A percentile compares a stretch with the other conserved stretches of the same genome.
phyloP scores from a whole-genome alignment of 2,329 filamentous ascomycete genomes.

The Nothophaeocryptopus gaeumannii region DNA sequence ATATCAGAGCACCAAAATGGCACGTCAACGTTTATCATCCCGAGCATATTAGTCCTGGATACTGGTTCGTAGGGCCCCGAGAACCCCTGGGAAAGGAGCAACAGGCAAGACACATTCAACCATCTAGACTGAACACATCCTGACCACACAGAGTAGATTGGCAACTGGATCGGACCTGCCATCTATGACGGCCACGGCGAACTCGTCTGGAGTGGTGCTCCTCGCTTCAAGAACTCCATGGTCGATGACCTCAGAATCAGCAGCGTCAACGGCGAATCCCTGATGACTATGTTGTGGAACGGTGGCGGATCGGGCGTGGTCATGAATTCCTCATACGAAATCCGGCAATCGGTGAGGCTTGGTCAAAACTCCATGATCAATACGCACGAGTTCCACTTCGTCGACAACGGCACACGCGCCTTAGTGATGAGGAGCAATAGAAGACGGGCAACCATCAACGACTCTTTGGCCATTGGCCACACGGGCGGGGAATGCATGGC shows the following conservation, averaged over 20 bases:
- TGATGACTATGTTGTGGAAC: conserved; percentile 10
- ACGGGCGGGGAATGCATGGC: conserved; percentile 5
- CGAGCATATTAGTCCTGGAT: conserved; percentile 8
- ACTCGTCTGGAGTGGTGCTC: conserved; percentile 12
- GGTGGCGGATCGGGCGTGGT: conserved; percentile 7
- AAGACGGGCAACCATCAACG: conserved; percentile 3
- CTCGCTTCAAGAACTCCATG: conserved; percentile 5
- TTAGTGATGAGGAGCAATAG: conserved; percentile 11
- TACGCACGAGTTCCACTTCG: conserved; percentile 17
- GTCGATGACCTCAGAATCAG: conserved; percentile 21
- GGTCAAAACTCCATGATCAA: conserved; percentile 6
- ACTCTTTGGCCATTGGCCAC: neutral
- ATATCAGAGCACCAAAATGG: conserved; percentile 11
- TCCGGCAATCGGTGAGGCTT: conserved; percentile 1
- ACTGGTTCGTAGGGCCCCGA: conserved; percentile 15
- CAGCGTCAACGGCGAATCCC: conserved; percentile 9
- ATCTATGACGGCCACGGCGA: conserved; percentile 16
- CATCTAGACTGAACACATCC: too few relatives aligned
- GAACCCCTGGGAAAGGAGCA: conserved; percentile 5
- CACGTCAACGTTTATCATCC: conserved; percentile 10
- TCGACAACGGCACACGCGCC: conserved; percentile 10
- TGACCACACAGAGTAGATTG: neutral
- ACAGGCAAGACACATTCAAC: too few relatives aligned
- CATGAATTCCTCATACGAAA: conserved; percentile 6
- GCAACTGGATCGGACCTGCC: conserved; percentile 11